Evolutionary conservation across 2,329 filamentous ascomycete species (phyloP).

Genomic region (Sclerotinia subarctica): DNA sequence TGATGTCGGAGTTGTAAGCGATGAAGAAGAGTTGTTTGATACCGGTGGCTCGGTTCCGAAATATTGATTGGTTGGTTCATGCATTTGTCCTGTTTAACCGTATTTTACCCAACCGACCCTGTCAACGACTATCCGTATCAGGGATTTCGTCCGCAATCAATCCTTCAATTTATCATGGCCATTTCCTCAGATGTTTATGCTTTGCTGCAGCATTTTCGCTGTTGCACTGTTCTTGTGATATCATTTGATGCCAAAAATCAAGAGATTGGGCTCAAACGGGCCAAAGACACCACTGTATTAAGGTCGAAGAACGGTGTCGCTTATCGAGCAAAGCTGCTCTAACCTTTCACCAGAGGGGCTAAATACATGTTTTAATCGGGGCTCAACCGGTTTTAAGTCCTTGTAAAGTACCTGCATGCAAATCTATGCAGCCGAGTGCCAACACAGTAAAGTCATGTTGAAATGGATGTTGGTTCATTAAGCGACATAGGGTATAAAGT

Average conservation of each 20-base stretch:
- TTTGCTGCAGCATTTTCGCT: neutral
- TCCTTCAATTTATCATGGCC: neutral
- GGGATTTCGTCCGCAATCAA: neutral
- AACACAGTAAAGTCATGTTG: neutral
- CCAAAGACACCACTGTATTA: neutral
- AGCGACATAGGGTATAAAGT: conserved; percentile 3
- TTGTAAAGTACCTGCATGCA: neutral
- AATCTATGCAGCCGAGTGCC: conserved; percentile 1
- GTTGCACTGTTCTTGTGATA: neutral
- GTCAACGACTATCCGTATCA: neutral
- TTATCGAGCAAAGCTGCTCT: neutral
- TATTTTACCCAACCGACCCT: conserved; percentile 17
- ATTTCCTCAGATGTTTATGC: neutral
- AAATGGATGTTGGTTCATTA: neutral
- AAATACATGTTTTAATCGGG: neutral
- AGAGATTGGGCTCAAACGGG: neutral
- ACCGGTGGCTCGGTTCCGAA: neutral
- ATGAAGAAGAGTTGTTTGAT: neutral
- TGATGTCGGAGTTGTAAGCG: no score
- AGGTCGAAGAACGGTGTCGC: neutral
- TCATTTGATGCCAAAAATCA: neutral
- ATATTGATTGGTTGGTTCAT: neutral
- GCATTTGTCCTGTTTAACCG: neutral
- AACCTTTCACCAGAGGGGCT: neutral
- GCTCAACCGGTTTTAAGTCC: neutral